A percentile compares a stretch with the other conserved stretches of the same genome.
Evolutionary conservation across 1,284 basidiomycete species (phyloP).

Genomic region (Marasmius sp.): DNA sequence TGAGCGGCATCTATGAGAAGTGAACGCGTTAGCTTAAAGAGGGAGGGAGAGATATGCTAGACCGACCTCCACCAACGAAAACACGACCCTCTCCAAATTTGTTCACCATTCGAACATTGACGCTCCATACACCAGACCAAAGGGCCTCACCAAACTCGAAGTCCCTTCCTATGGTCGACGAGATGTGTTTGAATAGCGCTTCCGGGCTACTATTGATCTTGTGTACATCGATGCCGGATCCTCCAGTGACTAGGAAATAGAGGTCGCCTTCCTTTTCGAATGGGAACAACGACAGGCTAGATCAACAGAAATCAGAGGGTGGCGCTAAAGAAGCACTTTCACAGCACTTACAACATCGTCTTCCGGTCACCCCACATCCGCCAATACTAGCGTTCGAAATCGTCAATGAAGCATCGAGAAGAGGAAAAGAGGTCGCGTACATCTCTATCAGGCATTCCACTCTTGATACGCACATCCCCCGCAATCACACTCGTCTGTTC

Average conservation of each 20-base stretch:
- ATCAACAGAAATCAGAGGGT: neutral
- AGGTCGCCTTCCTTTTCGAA: constrained; percentile 28
- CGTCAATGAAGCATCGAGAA: neutral
- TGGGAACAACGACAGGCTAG: constrained; percentile 33
- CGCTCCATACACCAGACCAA: constrained; percentile 24
- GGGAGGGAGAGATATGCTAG: neutral
- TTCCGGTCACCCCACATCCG: constrained; percentile 34
- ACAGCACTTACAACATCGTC: constrained; percentile 22
- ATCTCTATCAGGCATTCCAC: constrained; percentile 24
- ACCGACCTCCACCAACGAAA: constrained; percentile 31
- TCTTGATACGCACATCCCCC: constrained; percentile 29
- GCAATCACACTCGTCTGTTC: constrained; percentile 13
- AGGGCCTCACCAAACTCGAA: constrained; percentile 32
- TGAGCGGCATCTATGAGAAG: constrained; percentile 19
- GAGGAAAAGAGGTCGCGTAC: constrained; percentile 22
- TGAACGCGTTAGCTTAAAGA: neutral
- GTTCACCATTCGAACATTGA: constrained; percentile 18
- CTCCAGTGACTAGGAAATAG: constrained; percentile 33
- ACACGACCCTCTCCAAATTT: constrained; percentile 19
- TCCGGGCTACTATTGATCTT: constrained; percentile 28
- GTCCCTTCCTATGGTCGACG: constrained; percentile 30
- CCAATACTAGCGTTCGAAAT: constrained; percentile 28
- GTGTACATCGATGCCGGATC: constrained; percentile 27
- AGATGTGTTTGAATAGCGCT: constrained; percentile 29
- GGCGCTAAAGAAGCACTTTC: neutral